Percentiles rank a stretch among this genome's conserved stretches.
Evolutionary conservation across 345 rosid species (phyloP).

Genomic region (Trapa bicornis): DNA sequence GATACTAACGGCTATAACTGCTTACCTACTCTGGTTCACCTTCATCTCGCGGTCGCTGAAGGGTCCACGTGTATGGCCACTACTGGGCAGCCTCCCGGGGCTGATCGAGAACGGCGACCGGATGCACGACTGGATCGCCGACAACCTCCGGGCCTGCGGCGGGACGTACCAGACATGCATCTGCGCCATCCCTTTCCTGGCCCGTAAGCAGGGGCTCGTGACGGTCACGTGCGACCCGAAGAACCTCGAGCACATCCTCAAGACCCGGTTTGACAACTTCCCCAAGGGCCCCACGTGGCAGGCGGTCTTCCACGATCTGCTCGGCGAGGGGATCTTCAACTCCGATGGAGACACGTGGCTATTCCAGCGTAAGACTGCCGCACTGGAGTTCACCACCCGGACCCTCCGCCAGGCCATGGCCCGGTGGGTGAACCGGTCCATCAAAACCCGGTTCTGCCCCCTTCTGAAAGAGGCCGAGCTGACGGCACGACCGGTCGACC

Average conservation of each 20-base stretch:
- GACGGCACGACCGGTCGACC: slow-evolving; percentile 44
- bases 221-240: slow-evolving; percentile 94
- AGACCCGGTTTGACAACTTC: slow-evolving; percentile 73
- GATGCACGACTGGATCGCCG: slow-evolving; percentile 95
- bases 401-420: slow-evolving; percentile 98
- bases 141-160: slow-evolving; percentile 80
- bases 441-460: slow-evolving; percentile 55
- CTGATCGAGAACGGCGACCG: slow-evolving; percentile 77
- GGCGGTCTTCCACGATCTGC: slow-evolving; percentile 82
- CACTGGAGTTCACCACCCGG: slow-evolving; percentile 90
- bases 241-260: slow-evolving; percentile 80
- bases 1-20: slow-evolving; percentile 51
- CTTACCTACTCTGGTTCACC: slow-evolving; percentile 74
- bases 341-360: slow-evolving; percentile 93
- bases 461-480: slow-evolving; percentile 49
- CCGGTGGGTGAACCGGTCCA: slow-evolving; percentile 81
- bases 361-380: slow-evolving; percentile 90
- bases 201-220: slow-evolving; percentile 79
- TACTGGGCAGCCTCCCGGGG: slow-evolving; percentile 89
- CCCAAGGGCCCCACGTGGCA: slow-evolving; percentile 99
- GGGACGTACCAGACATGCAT: slow-evolving; percentile 99
- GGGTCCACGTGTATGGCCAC: slow-evolving; percentile 91
- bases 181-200: slow-evolving; percentile 73
- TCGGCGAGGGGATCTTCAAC: slow-evolving; percentile 88
- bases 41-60: slow-evolving; percentile 68